These are phyloP conservation scores for Amylostereum areolatum DNA, from an alignment of 1,284 basidiomycete genomes.

Conservation along the genomic window DNA sequence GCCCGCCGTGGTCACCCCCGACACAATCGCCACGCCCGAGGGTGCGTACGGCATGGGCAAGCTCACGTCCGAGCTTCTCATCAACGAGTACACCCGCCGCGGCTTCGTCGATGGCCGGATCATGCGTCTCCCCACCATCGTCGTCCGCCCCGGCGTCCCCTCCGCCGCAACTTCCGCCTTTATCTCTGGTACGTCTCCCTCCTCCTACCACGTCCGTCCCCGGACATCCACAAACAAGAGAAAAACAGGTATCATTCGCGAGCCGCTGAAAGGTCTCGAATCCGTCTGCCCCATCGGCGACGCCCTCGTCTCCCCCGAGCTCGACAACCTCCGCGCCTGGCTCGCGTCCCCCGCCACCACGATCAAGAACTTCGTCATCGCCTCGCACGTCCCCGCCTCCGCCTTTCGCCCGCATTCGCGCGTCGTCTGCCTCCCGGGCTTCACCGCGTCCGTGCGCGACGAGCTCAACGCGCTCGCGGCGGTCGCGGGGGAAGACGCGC, in stretches of 20 bases:
- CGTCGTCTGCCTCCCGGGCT: constrained; percentile 44
- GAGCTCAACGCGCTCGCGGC: constrained; percentile 36
- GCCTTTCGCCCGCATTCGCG: constrained; percentile 45
- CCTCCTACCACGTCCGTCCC: no score
- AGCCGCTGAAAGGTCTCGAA: constrained; percentile 49
- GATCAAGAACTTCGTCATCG: constrained; percentile 48
- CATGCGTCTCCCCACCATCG: constrained; percentile 57
- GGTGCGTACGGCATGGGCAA: constrained; percentile 57
- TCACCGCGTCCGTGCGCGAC: constrained; percentile 40
- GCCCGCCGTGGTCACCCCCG: constrained; percentile 42
- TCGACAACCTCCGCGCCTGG: constrained; percentile 42
- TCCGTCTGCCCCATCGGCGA: constrained; percentile 51
- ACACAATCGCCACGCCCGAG: constrained; percentile 51
- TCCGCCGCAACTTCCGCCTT: constrained; percentile 55
- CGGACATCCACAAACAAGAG: not conserved
- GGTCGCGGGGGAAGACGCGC: constrained; percentile 33
- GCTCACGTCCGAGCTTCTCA: constrained; percentile 52
- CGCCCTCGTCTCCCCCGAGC: constrained; percentile 34
- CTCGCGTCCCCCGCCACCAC: constrained; percentile 48
- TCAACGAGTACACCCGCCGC: constrained; percentile 61
- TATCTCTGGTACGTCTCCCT: constrained; percentile 36
- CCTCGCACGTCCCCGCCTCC: constrained; percentile 42
- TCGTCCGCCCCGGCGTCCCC: constrained; percentile 52
- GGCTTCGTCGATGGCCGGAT: constrained; percentile 58
- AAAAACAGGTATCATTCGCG: constrained; percentile 47